Evolutionary conservation across 257 asterid species (phyloP).

Genomic region (Nicotiana undulata): DNA sequence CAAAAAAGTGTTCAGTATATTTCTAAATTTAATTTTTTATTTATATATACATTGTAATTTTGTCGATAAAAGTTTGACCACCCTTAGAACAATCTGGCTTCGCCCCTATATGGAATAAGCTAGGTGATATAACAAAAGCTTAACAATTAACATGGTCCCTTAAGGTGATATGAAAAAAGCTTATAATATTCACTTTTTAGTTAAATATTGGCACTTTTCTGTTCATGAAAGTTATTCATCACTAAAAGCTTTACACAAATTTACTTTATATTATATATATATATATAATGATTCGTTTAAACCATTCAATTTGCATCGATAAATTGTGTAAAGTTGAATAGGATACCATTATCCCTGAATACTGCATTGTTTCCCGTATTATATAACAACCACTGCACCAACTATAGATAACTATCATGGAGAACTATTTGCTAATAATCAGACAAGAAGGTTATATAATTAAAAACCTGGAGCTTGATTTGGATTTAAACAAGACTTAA

Average conservation of each 20-base stretch:
- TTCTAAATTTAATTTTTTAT: too few relatives aligned
- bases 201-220: background rate
- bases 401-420: background rate
- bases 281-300: background rate
- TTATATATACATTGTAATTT: too few relatives aligned
- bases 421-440: background rate
- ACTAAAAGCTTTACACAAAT: background rate
- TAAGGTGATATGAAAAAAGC: too few relatives aligned
- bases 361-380: background rate
- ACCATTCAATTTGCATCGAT: background rate
- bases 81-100: too few relatives aligned
- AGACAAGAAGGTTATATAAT: background rate
- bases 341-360: background rate
- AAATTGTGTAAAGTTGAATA: background rate
- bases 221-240: background rate
- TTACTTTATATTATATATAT: too few relatives aligned
- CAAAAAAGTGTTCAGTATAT: too few relatives aligned
- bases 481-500: background rate
- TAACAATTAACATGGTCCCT: background rate
- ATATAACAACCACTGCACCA: background rate
- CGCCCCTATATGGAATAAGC: background rate
- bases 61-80: too few relatives aligned
- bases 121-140: background rate
- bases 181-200: slow-evolving; percentile 17
- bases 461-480: background rate